These are phyloP conservation scores for Nymphaea colorata DNA, from an alignment of 164 flowering plant species.

Conservation along the genomic window DNA sequence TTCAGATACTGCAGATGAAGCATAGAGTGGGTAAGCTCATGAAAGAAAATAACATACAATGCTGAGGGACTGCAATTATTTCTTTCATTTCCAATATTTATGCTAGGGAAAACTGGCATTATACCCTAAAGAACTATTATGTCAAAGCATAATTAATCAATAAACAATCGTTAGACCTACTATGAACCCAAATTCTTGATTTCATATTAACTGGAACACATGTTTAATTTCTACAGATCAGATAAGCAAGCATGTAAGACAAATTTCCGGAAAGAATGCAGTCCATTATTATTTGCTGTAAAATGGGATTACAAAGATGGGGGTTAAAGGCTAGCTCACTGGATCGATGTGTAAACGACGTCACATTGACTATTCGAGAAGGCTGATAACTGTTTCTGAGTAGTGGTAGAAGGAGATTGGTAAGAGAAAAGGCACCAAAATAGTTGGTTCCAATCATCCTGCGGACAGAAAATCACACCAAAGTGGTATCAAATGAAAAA, in stretches of 20 bases:
- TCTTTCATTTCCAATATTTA: too few species aligned
- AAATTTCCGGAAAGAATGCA: too few species aligned
- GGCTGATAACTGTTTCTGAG: constrained; percentile 58
- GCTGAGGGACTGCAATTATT: too few species aligned
- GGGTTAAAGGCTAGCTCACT: constrained; percentile 30
- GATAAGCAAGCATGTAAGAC: too few species aligned
- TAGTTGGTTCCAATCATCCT: constrained; percentile 91
- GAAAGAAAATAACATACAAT: neutral
- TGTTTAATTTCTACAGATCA: too few species aligned
- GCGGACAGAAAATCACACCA: constrained; percentile 6
- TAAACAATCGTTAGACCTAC: too few species aligned
- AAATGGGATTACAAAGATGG: neutral
- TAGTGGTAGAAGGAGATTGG: constrained; percentile 65
- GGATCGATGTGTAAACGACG: constrained; percentile 82
- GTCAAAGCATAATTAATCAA: too few species aligned
- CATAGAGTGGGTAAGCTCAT: neutral
- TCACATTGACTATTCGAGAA: constrained; percentile 74
- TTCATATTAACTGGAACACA: too few species aligned
- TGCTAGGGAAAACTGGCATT: too few species aligned
- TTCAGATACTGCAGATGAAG: constrained; percentile 30
- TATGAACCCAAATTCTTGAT: neutral
- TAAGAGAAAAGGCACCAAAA: constrained; percentile 72
- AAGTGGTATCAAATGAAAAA: neutral
- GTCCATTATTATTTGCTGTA: too few species aligned
- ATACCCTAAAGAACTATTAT: too few species aligned